These are phyloP conservation scores for Limnanthes douglasii DNA, from an alignment of 345 rosid species.

Conservation along the genomic window DNA sequence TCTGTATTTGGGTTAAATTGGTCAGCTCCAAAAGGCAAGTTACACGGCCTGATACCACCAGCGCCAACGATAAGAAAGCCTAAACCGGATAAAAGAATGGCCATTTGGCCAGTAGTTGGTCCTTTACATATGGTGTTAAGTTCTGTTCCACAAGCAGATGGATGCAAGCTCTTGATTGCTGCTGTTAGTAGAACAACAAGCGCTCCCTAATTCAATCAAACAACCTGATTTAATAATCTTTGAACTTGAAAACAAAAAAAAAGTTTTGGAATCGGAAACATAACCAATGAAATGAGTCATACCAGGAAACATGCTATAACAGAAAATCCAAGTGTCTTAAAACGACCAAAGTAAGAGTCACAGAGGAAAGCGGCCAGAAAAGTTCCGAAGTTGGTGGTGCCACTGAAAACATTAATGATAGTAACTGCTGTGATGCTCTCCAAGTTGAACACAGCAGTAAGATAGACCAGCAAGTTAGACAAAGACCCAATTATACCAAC, in stretches of 20 bases:
- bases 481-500: constrained; percentile 75
- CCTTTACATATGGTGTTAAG: constrained; percentile 4
- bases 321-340: constrained; percentile 54
- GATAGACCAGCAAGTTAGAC: constrained; percentile 61
- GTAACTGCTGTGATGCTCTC: constrained; percentile 59
- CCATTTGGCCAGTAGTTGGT: constrained; percentile 12
- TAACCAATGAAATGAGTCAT: not conserved
- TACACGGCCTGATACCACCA: constrained; percentile 30
- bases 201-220: constrained; percentile 22
- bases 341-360: constrained; percentile 78
- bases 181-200: constrained; percentile 15
- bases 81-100: constrained; percentile 11
- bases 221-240: no score
- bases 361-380: constrained; percentile 60
- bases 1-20: constrained; percentile 21
- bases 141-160: constrained; percentile 9
- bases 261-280: not conserved
- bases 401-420: constrained; percentile 49
- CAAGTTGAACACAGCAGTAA: constrained; percentile 62
- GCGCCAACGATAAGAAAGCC: constrained; percentile 22
- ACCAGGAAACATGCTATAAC: constrained; percentile 54
- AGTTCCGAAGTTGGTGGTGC: constrained; percentile 61
- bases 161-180: constrained; percentile 17
- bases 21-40: constrained; percentile 29
- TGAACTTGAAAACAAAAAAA: not conserved